These are phyloP conservation scores for Diplodia seriata DNA, from an alignment of 2,329 filamentous ascomycete genomes.

Conservation along the genomic window DNA sequence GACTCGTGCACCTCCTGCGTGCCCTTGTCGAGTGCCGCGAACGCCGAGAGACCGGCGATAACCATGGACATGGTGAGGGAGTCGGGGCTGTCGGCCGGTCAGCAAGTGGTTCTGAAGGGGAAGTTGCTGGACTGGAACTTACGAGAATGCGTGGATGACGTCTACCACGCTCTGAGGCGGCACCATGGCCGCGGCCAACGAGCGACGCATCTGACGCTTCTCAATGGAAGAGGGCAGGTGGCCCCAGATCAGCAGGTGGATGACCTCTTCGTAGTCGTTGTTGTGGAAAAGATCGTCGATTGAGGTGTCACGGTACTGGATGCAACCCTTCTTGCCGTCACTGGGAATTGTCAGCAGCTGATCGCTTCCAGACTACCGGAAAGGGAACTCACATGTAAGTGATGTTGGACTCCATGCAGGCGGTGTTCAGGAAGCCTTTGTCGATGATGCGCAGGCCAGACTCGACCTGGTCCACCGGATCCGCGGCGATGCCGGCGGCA, in stretches of 20 bases:
- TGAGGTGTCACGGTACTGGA: slow-evolving; percentile 5
- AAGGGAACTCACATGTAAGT: slow-evolving; percentile 33
- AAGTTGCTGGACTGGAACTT: neutral
- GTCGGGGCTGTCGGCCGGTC: neutral
- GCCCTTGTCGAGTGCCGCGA: slow-evolving; percentile 36
- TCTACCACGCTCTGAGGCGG: slow-evolving; percentile 35
- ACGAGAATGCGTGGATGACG: slow-evolving; percentile 54
- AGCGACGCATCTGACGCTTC: slow-evolving; percentile 50
- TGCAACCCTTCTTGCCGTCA: slow-evolving; percentile 11
- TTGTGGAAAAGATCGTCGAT: slow-evolving; percentile 38
- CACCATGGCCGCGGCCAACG: slow-evolving; percentile 20
- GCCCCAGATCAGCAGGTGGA: slow-evolving; percentile 61
- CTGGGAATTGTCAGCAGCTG: slow-evolving; percentile 40
- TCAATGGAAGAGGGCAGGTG: slow-evolving; percentile 57
- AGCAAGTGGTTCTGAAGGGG: neutral
- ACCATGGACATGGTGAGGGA: slow-evolving; percentile 49
- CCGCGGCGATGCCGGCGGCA: slow-evolving; percentile 32
- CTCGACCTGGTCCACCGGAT: slow-evolving; percentile 36
- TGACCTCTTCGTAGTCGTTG: slow-evolving; percentile 59
- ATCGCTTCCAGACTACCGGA: neutral
- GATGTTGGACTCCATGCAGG: slow-evolving; percentile 41
- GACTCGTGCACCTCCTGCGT: slow-evolving; percentile 26
- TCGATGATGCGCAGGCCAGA: slow-evolving; percentile 45
- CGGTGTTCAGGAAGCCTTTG: slow-evolving; percentile 46
- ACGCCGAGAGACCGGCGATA: slow-evolving; percentile 55